Evolutionary conservation across 2,329 filamentous ascomycete genomes (phyloP).

Genomic region (Scytalidium sp.): DNA sequence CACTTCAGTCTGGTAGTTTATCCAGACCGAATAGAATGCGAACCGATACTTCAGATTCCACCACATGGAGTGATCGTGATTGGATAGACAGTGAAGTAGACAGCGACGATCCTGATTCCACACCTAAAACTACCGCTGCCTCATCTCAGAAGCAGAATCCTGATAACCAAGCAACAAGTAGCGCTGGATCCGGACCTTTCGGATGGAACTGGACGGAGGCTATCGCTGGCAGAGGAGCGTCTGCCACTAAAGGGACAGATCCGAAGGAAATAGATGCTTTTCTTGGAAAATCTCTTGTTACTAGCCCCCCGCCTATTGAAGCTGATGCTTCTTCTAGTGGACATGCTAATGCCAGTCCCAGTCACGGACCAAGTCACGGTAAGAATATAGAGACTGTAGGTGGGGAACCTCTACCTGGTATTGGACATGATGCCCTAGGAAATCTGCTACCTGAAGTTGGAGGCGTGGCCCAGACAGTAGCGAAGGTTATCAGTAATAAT

Average conservation of each 20-base stretch:
- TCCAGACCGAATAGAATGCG: conserved; percentile 10
- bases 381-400: background rate
- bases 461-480: background rate
- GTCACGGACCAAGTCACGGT: background rate
- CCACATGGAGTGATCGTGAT: conserved; percentile 63
- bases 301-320: background rate
- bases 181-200: conserved; percentile 1
- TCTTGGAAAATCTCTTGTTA: conserved; percentile 9
- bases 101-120: conserved; percentile 39
- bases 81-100: conserved; percentile 54
- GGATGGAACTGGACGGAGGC: conserved; percentile 54
- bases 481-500: background rate
- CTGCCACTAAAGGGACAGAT: conserved; percentile 20
- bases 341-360: background rate
- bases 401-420: background rate
- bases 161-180: conserved; percentile 14
- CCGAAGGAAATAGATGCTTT: conserved; percentile 19
- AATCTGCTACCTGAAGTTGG: background rate
- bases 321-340: background rate
- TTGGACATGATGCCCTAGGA: background rate
- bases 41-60: conserved; percentile 40
- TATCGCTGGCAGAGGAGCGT: conserved; percentile 43
- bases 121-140: conserved; percentile 26
- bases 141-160: conserved; percentile 9
- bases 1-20: conserved; percentile 13